Evolutionary conservation across 139 green algal genomes (phyloP).

Genomic region (Protoeuglena noctilucae): DNA sequence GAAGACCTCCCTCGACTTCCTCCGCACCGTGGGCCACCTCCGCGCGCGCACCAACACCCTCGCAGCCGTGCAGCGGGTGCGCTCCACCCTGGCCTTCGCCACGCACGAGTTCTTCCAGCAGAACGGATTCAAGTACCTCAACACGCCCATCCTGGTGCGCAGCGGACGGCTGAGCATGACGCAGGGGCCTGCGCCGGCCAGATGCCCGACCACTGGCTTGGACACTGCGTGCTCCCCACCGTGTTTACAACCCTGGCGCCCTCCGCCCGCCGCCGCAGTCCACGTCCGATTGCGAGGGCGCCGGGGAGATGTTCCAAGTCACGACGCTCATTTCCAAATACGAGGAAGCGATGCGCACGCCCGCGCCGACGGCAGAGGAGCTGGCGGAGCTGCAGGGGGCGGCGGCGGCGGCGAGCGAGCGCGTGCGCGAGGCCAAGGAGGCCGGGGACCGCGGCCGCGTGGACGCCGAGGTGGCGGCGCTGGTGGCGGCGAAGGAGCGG

Average conservation of each 20-base stretch:
- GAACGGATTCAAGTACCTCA: slow-evolving; percentile 89
- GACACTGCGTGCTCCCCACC: no score
- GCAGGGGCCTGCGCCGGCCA: no score
- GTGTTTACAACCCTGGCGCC: no score
- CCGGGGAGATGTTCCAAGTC: slow-evolving; percentile 95
- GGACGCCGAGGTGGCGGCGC: slow-evolving; percentile 33
- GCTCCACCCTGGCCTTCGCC: slow-evolving; percentile 84
- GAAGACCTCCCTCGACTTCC: slow-evolving; percentile 81
- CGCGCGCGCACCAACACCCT: slow-evolving; percentile 92
- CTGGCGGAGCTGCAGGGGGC: slow-evolving; percentile 20
- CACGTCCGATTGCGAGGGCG: slow-evolving; percentile 90
- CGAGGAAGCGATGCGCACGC: slow-evolving; percentile 5
- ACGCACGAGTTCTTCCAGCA: slow-evolving; percentile 93
- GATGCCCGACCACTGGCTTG: no score
- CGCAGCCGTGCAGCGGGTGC: slow-evolving; percentile 76
- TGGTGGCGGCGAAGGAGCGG: slow-evolving; percentile 53
- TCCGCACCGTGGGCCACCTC: slow-evolving; percentile 85
- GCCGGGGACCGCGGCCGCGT: slow-evolving; percentile 9
- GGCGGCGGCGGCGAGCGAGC: slow-evolving; percentile 8
- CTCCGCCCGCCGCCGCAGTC: no score
- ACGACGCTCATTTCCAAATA: slow-evolving; percentile 45
- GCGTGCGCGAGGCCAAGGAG: slow-evolving; percentile 23
- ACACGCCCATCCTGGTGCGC: slow-evolving; percentile 91
- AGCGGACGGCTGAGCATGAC: no score
- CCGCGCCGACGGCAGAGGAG: slow-evolving; percentile 6